Evolutionary conservation across 345 rosid species (phyloP), one percentile per base, ranked within the genome.

Genomic region (Salix dunnii): DNA sequence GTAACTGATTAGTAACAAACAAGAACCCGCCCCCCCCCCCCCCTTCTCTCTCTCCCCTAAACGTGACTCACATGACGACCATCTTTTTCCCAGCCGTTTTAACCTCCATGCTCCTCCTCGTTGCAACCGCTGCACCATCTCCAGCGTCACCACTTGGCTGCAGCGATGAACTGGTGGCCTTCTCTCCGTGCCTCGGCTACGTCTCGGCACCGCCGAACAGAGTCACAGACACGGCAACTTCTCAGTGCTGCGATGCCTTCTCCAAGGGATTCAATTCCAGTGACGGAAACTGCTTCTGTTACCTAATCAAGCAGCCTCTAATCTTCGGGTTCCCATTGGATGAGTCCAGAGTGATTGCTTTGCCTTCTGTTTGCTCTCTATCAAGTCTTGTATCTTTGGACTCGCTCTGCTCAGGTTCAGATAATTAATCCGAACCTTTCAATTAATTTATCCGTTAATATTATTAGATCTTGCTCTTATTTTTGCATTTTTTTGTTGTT

Each of bases 281-380:
- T 46, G 73, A 79, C 62, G 86, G 89, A 43, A 76, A 74, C 82
- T 94, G 97, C 79, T 87, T 89, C 90, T 91, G 95, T 69, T 90
- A 89, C 88, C 89, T 90, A 27, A 70, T 89, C 80, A 88, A 78
- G 71, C 83, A 88, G 83, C 92, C 97, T 67, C 75, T 70, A 70
- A 83, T 91, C 81, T 87, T 92, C 64, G 94, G 97, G 42, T 94
- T 94, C 82, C 95, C 97, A 18, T 76, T 92, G 82, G 90, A 92
- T 81, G 46, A 78, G 78, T 79, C 91, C 42, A 85, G 90, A 80
- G 58, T 92, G 64, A 42, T 76, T 80, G 88, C 91, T 10, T 85
- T 94, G 65, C 80, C 95, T 11, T 78, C 84, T 35, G 74, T 82
- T 72, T 94, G 98, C 11, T 71, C 25, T 43, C 31, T 25, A 27